Base-by-base conservation (phyloP, 352 stramenopile genomes). In the Pythium periplocum region DNA sequence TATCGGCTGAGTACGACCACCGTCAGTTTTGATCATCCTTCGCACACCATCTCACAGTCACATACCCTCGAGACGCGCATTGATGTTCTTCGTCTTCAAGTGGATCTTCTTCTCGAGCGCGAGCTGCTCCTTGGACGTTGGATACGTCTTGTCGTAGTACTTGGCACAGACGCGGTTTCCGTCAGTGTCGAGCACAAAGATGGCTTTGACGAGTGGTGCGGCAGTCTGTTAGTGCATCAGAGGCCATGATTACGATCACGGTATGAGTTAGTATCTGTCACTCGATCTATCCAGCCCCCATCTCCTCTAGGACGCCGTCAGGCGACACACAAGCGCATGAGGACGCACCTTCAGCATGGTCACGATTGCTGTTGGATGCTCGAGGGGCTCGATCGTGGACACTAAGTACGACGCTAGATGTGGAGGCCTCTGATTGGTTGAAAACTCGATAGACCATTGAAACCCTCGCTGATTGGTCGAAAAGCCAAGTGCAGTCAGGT, bases 121-220 rank as follows among this genome's bases (percentile, higher is more conserved):
- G 37, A 90, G 66, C 59, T 96, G 86, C 42, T 93, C 85, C 68
- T 91, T 95, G 43, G 83, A 64, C 26, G 83, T 81, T 56, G 80
- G 80, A 62, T 93, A 93, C 62, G 80, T 86, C 66, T 90, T 89
- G 67, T 95, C 85, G 53, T 96, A 96, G 75, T 96, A 96, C 78
- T 96, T 96, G 66, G 87, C 85, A 50, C 86, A 93, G 58, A 96
- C 75, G 53, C 87, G 85, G 54, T 86, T 93, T 53, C 87, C 87
- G 51, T 96, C 87, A 55, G 71, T 91, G 68, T 92, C 85, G 53
- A 95, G 59, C 35, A 95, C 71, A 62, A 93, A 93, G 60, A 95
- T 93, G 55, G 83, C 85, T 69, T 93, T 93, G 46, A 95, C 83
- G 52, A 75, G 84, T 32, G 85, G 85, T 66, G 79, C 86, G 38